phyloP scores from a whole-genome alignment of 2,329 filamentous ascomycete genomes.

The Zalaria sp. region DNA sequence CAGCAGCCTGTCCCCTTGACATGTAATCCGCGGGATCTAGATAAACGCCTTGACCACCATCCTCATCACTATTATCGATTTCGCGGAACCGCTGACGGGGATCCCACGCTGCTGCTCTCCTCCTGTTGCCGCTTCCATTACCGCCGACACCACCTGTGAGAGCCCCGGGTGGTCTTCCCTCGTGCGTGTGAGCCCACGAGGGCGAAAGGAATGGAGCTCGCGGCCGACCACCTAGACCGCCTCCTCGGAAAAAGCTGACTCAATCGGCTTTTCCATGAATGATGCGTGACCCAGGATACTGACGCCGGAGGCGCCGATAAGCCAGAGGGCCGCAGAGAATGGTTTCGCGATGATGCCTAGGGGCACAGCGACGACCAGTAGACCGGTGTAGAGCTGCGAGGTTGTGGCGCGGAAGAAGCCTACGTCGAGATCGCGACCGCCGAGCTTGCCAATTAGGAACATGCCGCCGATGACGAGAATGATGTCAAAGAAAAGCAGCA shows the following conservation, averaged over 20 bases:
- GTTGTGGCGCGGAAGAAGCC: conserved; percentile 71
- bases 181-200: conserved; percentile 33
- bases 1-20: conserved; percentile 6
- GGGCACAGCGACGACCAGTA: conserved; percentile 71
- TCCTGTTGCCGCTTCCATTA: conserved; percentile 40
- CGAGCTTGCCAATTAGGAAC: conserved; percentile 81
- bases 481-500: conserved; percentile 80
- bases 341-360: conserved; percentile 76
- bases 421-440: conserved; percentile 76
- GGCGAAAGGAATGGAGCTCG: conserved; percentile 82
- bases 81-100: conserved; percentile 49
- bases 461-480: conserved; percentile 73
- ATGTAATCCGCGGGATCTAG: conserved; percentile 25
- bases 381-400: conserved; percentile 84
- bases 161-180: conserved; percentile 96
- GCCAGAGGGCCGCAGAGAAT: conserved; percentile 76
- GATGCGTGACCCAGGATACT: conserved; percentile 89
- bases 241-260: conserved; percentile 99
- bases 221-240: conserved; percentile 99
- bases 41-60: conserved; percentile 29
- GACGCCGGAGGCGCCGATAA: conserved; percentile 89
- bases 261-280: conserved; percentile 96
- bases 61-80: conserved; percentile 42
- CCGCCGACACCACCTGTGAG: conserved; percentile 34
- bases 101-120: conserved; percentile 32